A percentile compares a stretch with the other conserved stretches of the same genome.
These are phyloP conservation scores for Lolium rigidum DNA, from an alignment of 176 grass and related monocot genomes.

Conservation along the genomic window DNA sequence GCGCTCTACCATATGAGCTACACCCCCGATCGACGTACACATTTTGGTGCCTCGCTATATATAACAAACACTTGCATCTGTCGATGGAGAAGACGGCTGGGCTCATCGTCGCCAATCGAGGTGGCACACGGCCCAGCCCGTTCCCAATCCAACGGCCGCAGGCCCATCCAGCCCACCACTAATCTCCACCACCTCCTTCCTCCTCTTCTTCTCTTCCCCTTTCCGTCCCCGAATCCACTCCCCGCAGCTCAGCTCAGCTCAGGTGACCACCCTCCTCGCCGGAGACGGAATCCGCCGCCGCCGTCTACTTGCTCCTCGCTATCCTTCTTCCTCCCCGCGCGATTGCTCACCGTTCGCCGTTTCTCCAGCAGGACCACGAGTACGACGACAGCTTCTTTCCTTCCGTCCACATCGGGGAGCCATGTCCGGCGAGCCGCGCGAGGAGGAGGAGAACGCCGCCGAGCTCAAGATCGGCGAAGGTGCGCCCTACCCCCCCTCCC, in stretches of 20 bases:
- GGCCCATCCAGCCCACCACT: not conserved
- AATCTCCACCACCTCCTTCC: not conserved
- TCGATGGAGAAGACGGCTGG: too few species aligned
- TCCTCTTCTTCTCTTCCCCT: not conserved
- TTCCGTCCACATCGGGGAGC: not conserved
- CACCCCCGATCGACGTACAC: too few species aligned
- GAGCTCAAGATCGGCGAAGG: conserved; percentile 97
- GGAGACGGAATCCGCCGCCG: not conserved
- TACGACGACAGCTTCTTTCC: not conserved
- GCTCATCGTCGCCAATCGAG: not conserved
- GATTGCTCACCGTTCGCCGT: not conserved
- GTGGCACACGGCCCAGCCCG: too few species aligned
- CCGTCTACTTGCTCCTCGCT: not conserved
- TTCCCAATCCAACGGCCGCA: not conserved
- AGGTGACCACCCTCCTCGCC: not conserved
- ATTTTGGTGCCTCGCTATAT: too few species aligned
- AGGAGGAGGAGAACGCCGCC: conserved; percentile 96
- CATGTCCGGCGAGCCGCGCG: conserved; percentile 81
- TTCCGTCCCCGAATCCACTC: not conserved
- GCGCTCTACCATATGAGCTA: conserved; percentile 99
- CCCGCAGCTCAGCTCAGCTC: not conserved
- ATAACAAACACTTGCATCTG: too few species aligned
- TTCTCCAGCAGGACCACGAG: not conserved
- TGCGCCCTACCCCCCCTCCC: not conserved
- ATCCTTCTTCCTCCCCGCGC: not conserved